Conservation (phyloP, 768 basidiomycete species). For the Cyclocybe aegerita region DNA sequence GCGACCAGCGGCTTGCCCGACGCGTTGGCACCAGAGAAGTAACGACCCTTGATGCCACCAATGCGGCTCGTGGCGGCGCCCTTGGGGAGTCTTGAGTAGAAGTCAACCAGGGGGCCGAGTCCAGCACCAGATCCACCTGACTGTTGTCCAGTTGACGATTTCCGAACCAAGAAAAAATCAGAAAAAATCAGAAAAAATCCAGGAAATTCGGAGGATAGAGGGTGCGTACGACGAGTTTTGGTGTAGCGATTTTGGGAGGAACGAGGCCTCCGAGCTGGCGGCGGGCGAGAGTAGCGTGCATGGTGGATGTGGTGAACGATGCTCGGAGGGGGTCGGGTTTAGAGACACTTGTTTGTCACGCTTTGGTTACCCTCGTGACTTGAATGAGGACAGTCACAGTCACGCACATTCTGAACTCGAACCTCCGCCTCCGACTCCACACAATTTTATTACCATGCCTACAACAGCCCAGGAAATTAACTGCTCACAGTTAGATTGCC, state of each 20-base stretch:
- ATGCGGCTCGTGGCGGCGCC: conserved; percentile 65
- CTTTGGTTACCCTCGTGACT: conserved; percentile 9
- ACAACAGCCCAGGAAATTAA: too few species aligned
- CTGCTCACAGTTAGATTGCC: too few species aligned
- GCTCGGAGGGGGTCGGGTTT: conserved; percentile 27
- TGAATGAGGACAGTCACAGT: too few species aligned
- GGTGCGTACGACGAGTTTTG: conserved; percentile 76
- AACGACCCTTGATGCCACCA: conserved; percentile 75
- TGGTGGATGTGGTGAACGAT: conserved; percentile 35
- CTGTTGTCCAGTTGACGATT: conserved; percentile 35
- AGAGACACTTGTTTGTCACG: conserved; percentile 12
- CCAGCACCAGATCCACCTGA: conserved; percentile 80
- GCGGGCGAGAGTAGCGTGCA: conserved; percentile 84
- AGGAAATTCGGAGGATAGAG: background rate
- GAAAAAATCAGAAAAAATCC: background rate
- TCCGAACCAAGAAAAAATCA: background rate
- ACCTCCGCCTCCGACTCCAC: too few species aligned
- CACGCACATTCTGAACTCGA: too few species aligned
- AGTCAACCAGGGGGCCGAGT: conserved; percentile 84
- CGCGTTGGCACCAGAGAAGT: conserved; percentile 86
- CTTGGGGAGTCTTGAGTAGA: conserved; percentile 97
- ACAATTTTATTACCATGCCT: too few species aligned
- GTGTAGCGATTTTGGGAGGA: conserved; percentile 95
- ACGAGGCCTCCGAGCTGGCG: conserved; percentile 83
- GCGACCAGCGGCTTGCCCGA: conserved; percentile 66